Evolutionary conservation across 345 rosid genomes (phyloP).

Genomic region (Eucalyptus marginata): DNA sequence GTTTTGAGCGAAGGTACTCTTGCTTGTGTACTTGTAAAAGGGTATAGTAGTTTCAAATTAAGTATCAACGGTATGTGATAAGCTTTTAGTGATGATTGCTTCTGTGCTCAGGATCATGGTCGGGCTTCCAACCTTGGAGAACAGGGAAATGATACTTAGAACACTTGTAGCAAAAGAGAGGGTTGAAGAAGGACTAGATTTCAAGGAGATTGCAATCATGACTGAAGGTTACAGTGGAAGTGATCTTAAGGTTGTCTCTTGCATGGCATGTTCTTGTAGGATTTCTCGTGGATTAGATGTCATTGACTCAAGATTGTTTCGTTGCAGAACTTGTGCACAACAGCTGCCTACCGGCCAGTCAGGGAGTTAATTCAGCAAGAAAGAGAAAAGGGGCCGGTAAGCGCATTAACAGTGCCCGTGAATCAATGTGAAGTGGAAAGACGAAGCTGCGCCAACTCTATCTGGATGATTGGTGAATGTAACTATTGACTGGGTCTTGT

Average conservation of each 20-base stretch:
- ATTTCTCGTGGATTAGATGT: background rate
- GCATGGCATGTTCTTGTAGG: background rate
- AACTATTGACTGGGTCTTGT: background rate
- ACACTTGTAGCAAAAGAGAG: constrained; percentile 65
- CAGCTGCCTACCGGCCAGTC: constrained; percentile 83
- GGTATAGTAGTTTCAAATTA: background rate
- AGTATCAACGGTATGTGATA: background rate
- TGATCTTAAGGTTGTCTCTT: constrained; percentile 54
- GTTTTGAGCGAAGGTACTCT: constrained; percentile 78
- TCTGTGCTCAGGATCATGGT: constrained; percentile 53
- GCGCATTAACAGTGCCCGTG: background rate
- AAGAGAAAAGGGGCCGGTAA: constrained; percentile 55
- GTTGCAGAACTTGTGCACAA: constrained; percentile 70
- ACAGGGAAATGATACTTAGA: constrained; percentile 59
- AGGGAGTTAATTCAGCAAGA: constrained; percentile 82
- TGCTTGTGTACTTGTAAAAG: background rate
- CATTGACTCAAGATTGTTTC: background rate
- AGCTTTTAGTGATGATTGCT: background rate
- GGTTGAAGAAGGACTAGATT: constrained; percentile 44
- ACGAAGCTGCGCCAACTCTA: background rate
- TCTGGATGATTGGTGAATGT: background rate
- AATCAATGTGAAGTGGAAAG: background rate
- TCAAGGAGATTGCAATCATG: constrained; percentile 64
- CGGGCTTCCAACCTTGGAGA: constrained; percentile 58
- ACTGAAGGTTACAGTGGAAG: constrained; percentile 87